Evolutionary conservation across 805 yeast genomes (phyloP).

Genomic region (Brettanomyces bruxellensis): DNA sequence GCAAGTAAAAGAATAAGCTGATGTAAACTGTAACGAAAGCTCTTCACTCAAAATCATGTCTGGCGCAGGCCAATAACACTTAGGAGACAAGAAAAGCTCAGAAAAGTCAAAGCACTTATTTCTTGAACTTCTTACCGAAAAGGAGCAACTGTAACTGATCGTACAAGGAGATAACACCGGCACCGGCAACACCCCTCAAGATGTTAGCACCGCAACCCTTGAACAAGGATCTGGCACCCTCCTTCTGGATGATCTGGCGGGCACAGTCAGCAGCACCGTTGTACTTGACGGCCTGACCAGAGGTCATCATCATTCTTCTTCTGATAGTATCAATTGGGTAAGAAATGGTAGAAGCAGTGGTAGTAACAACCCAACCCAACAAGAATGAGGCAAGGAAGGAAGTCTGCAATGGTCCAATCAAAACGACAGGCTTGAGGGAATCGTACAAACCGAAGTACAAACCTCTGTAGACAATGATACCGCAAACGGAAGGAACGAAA

Average conservation of each 20-base stretch:
- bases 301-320: slow-evolving; percentile 99
- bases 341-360: slow-evolving; percentile 97
- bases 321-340: slow-evolving; percentile 99
- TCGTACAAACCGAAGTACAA: slow-evolving; percentile 96
- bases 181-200: slow-evolving; percentile 99
- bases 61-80: neutral
- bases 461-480: slow-evolving; percentile 99
- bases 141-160: slow-evolving; percentile 92
- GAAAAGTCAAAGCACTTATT: slow-evolving; percentile 30
- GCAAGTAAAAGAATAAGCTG: too few species aligned
- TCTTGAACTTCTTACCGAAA: slow-evolving; percentile 86
- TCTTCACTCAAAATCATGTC: neutral
- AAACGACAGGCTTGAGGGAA: slow-evolving; percentile 89
- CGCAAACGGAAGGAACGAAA: slow-evolving; percentile 96
- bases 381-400: slow-evolving; percentile 91
- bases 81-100: neutral
- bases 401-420: slow-evolving; percentile 92
- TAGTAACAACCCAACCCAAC: slow-evolving; percentile 96
- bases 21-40: neutral
- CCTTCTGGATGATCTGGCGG: slow-evolving; percentile 88
- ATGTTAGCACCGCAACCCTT: slow-evolving; percentile 99
- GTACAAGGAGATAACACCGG: slow-evolving; percentile 97
- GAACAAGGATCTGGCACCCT: slow-evolving; percentile 89
- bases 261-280: slow-evolving; percentile 91
- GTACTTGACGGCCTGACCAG: slow-evolving; percentile 97